A percentile compares a stretch with the other conserved stretches of the same genome.
Conservation (phyloP, 306 rosid species). For the Pueraria montana region DNA sequence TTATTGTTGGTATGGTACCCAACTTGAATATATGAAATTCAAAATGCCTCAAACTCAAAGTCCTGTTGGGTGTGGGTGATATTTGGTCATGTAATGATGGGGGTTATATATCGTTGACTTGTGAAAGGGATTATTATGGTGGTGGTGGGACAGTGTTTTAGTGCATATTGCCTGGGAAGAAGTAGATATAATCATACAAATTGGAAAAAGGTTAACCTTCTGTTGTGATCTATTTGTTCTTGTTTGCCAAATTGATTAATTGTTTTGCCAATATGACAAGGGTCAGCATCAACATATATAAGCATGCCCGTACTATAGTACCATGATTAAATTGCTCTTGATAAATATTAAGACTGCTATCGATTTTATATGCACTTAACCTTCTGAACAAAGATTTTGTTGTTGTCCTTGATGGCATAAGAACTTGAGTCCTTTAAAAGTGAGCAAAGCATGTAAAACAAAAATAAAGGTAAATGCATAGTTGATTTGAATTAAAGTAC, state of each 20-base stretch:
- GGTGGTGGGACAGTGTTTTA: constrained; percentile 27
- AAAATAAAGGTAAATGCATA: neutral
- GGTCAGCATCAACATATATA: neutral
- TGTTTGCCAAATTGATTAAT: neutral
- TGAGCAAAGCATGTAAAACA: neutral
- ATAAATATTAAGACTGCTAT: neutral
- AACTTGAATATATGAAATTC: neutral
- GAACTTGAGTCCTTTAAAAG: neutral
- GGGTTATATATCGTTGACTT: constrained; percentile 22
- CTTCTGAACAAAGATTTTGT: neutral
- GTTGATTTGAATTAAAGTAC: neutral
- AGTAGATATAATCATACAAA: neutral
- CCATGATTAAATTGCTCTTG: neutral
- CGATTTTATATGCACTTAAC: neutral
- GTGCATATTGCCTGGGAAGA: constrained; percentile 9
- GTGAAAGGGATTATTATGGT: neutral
- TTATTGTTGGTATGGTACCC: neutral
- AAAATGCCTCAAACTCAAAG: neutral
- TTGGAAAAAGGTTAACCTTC: neutral
- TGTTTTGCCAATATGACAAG: neutral
- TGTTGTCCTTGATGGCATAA: neutral
- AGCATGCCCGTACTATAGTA: neutral
- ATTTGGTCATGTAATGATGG: constrained; percentile 8
- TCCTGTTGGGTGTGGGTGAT: neutral
- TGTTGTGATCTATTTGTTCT: neutral